Percentiles rank a stretch among this genome's conserved stretches.
These are phyloP conservation scores for Neurospora sp. DNA, from an alignment of 495 filamentous ascomycete genomes.

Conservation along the genomic window DNA sequence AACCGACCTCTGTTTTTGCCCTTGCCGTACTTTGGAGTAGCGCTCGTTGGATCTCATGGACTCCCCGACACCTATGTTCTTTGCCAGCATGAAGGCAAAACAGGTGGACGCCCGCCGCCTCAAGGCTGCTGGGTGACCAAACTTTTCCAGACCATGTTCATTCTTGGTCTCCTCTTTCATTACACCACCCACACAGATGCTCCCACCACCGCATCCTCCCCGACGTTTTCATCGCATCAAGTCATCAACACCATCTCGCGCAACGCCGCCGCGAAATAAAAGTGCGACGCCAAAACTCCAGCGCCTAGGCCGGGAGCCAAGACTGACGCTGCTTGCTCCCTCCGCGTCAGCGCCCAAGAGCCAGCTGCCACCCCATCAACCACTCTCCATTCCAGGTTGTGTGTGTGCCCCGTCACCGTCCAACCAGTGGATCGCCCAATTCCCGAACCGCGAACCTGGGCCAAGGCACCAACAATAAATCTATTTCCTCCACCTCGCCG, in stretches of 20 bases:
- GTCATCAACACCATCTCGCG: constrained; percentile 5
- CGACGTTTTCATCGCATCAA: constrained; percentile 3
- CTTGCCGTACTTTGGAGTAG: neutral
- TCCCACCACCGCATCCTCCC: constrained; percentile 17
- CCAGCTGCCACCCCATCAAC: neutral
- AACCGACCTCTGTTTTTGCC: neutral
- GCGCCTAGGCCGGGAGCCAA: constrained; percentile 6
- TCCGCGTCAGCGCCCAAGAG: neutral
- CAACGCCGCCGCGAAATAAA: constrained; percentile 25
- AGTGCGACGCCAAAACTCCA: constrained; percentile 26
- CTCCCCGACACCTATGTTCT: constrained; percentile 22
- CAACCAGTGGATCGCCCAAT: constrained; percentile 21
- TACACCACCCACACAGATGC: constrained; percentile 16
- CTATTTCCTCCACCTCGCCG: constrained; percentile 7
- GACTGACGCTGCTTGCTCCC: neutral
- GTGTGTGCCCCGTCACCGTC: constrained; percentile 11
- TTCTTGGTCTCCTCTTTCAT: constrained; percentile 6
- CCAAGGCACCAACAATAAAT: constrained; percentile 10
- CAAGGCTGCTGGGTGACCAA: constrained; percentile 26
- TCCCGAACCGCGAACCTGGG: constrained; percentile 12
- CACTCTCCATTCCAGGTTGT: constrained; percentile 18
- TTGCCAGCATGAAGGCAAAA: constrained; percentile 32
- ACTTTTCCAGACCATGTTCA: constrained; percentile 20
- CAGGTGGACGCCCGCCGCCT: constrained; percentile 27
- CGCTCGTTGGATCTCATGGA: neutral